A percentile compares a stretch with the other conserved stretches of the same genome.
These are phyloP conservation scores for Fusarium coicis DNA, from an alignment of 2,329 filamentous ascomycete genomes.

Conservation along the genomic window DNA sequence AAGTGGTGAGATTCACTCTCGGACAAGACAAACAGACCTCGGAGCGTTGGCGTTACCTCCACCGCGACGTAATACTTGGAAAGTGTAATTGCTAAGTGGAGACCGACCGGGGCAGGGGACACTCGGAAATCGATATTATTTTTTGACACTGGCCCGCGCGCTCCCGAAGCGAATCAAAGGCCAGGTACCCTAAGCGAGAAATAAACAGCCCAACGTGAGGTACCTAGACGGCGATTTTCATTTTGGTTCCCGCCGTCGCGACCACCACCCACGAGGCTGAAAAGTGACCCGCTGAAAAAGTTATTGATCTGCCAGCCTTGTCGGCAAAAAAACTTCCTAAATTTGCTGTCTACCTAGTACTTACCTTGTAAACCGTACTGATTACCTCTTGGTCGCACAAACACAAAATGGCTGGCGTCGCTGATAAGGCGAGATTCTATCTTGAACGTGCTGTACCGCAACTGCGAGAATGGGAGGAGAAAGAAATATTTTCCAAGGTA, in stretches of 20 bases:
- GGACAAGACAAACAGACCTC: slow-evolving; percentile 38
- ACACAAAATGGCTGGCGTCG: slow-evolving; percentile 77
- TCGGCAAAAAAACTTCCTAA: slow-evolving; percentile 36
- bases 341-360: not conserved
- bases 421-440: slow-evolving; percentile 95
- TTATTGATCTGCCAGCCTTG: slow-evolving; percentile 30
- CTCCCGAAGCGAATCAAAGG: slow-evolving; percentile 31
- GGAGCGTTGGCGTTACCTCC: slow-evolving; percentile 42
- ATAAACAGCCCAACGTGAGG: slow-evolving; percentile 1
- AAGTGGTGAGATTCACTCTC: slow-evolving; percentile 43
- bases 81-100: slow-evolving; percentile 36
- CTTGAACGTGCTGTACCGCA: slow-evolving; percentile 93
- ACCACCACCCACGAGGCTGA: slow-evolving; percentile 31
- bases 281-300: slow-evolving; percentile 33
- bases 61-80: slow-evolving; percentile 40
- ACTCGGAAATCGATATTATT: slow-evolving; percentile 28
- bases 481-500: slow-evolving; percentile 88
- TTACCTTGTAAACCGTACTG: not conserved
- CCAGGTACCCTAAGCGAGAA: not conserved
- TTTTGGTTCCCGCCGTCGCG: not conserved
- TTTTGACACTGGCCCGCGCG: slow-evolving; percentile 36
- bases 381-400: slow-evolving; percentile 3
- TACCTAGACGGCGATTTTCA: not conserved
- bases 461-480: slow-evolving; percentile 90
- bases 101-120: slow-evolving; percentile 12